Base-by-base conservation (phyloP, 2,329 filamentous ascomycete species). In the Ophiostoma sp. region DNA sequence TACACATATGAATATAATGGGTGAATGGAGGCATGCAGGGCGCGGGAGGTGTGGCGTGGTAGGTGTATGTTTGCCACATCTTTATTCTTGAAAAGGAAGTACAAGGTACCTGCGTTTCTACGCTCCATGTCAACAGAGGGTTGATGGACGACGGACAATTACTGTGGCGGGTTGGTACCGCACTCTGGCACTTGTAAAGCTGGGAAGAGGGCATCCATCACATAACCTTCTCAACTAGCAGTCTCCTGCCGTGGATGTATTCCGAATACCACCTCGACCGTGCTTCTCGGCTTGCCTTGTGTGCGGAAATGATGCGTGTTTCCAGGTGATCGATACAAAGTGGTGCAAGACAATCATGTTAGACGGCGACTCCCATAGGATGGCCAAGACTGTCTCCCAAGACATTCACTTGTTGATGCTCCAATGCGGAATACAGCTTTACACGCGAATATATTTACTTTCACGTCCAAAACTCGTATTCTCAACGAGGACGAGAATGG, bases 1-100 rank as follows among this genome's bases (percentile, higher is more conserved):
- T n/a, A 5, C 12, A 15, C 5, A 15, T 31, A 17, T 57, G 2
- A 57, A 57, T 36, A 36, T 3, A 8, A 36, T 36, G 8, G 8
- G 33, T 4, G 15, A 45, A 45, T 17, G 15, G 11, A 45, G 15
- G 42, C 42, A 45, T 45, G 42, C 19, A 45, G 5, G 12, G 42
- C 42, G 15, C 12, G 42, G 42, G 42, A 17, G 9, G 33, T 22
- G 8, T 45, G 36, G 61, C n/a, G 61, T 36, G 17, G 2, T n/a
- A 42, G n/a, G 61, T 64, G n/a, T 28, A 6, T 45, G 36, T 64
- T 64, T 45, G 61, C 61, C 61, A 64, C 61, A 28, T 7, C n/a
- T 12, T 64, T 28, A 45, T 19, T 19, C 11, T 22, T 64, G n/a
- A 45, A 42, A 25, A 25, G 36, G 5, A 42, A 64, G 36, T 64